Base-by-base conservation (phyloP, 2,329 filamentous ascomycete species). In the Penicillium janthinellum region DNA sequence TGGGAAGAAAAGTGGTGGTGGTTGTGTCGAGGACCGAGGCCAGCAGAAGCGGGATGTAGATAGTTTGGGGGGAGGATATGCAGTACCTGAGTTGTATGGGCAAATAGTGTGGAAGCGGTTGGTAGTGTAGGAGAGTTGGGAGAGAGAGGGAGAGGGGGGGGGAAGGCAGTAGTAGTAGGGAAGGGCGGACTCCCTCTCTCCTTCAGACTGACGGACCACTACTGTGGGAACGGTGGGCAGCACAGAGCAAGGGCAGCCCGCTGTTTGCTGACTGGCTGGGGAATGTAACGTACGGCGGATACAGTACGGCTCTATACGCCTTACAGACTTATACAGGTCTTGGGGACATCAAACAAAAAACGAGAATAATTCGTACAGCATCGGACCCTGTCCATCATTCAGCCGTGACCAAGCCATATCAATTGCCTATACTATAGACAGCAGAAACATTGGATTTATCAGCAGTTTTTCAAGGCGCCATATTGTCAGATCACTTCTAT, bases 81-180 rank as follows among this genome's bases (percentile, higher is more conserved):
- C 65, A 72, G 72, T 75, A 76, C 72, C 67, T 69, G 61, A 72
- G 73, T 76, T 70, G 73, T 75, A 74, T 72, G 70, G 66, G 65
- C 66, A 64, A 63, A 60, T 60, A 67, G 64, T 68, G 69, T 71
- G 70, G 69, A 72, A 62, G 68, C 62, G 59, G 58, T 61, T 67
- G 67, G 68, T 70, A 72, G 73, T 69, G 70, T 69, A 70, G 66
- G 68, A 67, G 66, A 69, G 69, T 67, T 68, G 67, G 67, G 67
- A 56, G 68, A 60, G 68, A 67, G 67, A 69, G 67, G 10, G 61
- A 65, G 65, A 66, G 20, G 66, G 67, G 17, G 17, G 67, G 67
- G 66, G 71, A 68, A 62, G 64, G 70, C 67, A 70, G 69, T 71
- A 73, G 71, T 72, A 74, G 71, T 71, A 71, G 69, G 62, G 49